Base-by-base conservation (phyloP, 768 basidiomycete genomes). In the Rhizopogon vesiculosus region DNA sequence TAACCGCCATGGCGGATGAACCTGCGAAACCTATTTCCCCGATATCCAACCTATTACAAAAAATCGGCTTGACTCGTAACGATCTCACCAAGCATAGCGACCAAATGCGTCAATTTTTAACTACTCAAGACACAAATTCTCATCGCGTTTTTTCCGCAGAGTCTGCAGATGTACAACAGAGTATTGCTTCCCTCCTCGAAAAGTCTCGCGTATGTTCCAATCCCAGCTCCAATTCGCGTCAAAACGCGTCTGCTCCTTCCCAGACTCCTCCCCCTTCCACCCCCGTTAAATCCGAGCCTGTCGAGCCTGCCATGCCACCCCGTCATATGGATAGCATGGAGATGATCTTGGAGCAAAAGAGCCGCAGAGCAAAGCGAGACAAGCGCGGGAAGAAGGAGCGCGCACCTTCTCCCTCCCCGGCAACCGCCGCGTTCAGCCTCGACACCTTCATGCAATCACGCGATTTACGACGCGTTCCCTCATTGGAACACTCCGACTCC, bases 41-140 rank as follows among this genome's bases (percentile, higher is more conserved):
- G 38, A 89, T 89, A 29, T 86, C 86, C 33, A 82, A 84, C 61
- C 79, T 91, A 22, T 73, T 91, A 38, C 76, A 81, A 62, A 82
- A 83, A 16, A 77, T 91, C 42, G 88, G 89, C 51, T 78, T 91
- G 65, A 89, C 90, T 61, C 81, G 87, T 69, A 84, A 88, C 64
- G 89, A 91, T 72, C 74, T 91, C 55, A 67, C 76, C 62, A 78
- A 81, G 66, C 86, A 82, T 65, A 89, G 85, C 63, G 79, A 86
- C 72, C 81, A 89, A 68, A 91, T 91, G 89, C 85, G 88, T 51
- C 83, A 83, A 62, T 90, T 89, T 74, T 77, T 89, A 61, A 85
- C 81, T 35, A 71, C 82, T 31, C 78, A 84, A 64, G 74, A 74
- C 63, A 65, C 72, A 51, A 66, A 68, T 54, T 68, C 78, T 70